These are phyloP conservation scores for Monilinia fructicola DNA, from an alignment of 2,329 filamentous ascomycete species.

Conservation along the genomic window DNA sequence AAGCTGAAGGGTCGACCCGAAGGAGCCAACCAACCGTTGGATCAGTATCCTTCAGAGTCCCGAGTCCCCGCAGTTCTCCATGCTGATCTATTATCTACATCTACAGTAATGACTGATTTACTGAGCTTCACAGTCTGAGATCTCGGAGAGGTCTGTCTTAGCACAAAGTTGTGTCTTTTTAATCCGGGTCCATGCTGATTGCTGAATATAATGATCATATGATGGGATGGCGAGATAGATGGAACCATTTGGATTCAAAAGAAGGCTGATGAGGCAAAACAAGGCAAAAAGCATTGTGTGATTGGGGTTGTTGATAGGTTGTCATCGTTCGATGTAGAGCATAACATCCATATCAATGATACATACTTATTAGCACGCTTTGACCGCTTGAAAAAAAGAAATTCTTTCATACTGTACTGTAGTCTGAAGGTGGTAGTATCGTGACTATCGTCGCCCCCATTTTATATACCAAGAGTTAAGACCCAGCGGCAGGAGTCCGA, in stretches of 20 bases:
- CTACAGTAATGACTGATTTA: neutral
- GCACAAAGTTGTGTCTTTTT: neutral
- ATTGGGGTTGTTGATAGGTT: neutral
- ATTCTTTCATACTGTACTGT: neutral
- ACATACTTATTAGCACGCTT: neutral
- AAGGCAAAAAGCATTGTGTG: neutral
- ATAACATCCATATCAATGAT: neutral
- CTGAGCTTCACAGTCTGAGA: neutral
- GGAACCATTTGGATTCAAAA: neutral
- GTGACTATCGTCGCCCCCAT: neutral
- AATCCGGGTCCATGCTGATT: neutral
- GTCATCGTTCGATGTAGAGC: neutral
- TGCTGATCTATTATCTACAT: constrained; percentile 4
- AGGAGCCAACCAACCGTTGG: neutral
- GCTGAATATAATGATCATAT: neutral
- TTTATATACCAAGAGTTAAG: neutral
- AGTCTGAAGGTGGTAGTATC: neutral
- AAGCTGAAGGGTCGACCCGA: neutral
- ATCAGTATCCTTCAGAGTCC: neutral
- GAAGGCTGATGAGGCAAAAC: neutral
- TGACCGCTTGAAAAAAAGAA: constrained; percentile 9
- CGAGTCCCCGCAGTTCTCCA: constrained; percentile 9
- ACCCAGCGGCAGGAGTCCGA: neutral
- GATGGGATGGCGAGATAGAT: neutral
- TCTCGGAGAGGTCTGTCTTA: neutral